Base-by-base conservation (phyloP, 495 filamentous ascomycete genomes). In the Penicillium cosmopolitanum region DNA sequence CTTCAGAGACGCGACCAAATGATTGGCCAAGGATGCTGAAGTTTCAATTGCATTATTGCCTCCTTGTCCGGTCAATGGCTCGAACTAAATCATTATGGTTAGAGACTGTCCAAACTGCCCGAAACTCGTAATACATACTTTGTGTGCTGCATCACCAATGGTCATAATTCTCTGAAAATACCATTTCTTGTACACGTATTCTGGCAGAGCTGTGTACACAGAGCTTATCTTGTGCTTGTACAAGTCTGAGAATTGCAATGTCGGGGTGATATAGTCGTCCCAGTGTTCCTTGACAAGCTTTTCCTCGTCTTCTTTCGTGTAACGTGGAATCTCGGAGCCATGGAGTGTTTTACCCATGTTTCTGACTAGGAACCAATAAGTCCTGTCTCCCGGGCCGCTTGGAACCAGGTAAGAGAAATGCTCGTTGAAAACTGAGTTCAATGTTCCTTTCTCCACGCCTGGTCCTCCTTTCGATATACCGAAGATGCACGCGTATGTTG, bases 41-140 rank as follows among this genome's bases (percentile, higher is more conserved):
- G 66, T 73, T 63, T 80, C 76, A 11, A 80, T 73, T 12, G 74
- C 75, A 42, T 56, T 58, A 35, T 79, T 78, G 13, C 71, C 77
- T 5, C 73, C 77, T 56, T 66, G 61, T 42, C 61, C 63, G 18
- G 60, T 64, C 25, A 68, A 35, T 12, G 63, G 61, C 18, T 65
- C 48, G 36, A 68, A 51, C 68, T 70, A 42, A 19, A 28, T 12
- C 7, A 2, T 9, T 12, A 28, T 50, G 0, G 54, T 52, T 36
- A 31, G 25, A 36, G 13, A 19, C 9, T 13, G 33, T 5, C 44
- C 19, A 2, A 25, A 19, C 5, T 44, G 0, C 9, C 11, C 8
- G 16, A 18, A 7, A 1, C 2, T 21, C 13, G 35, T 2, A 13
- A 50, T 9, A 53, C 56, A 21, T 55, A 70, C 67, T 57, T 68